A percentile compares a stretch with the other conserved stretches of the same genome.
Conservation (phyloP, 768 basidiomycete genomes). For the Podaxis carcinomalis region DNA sequence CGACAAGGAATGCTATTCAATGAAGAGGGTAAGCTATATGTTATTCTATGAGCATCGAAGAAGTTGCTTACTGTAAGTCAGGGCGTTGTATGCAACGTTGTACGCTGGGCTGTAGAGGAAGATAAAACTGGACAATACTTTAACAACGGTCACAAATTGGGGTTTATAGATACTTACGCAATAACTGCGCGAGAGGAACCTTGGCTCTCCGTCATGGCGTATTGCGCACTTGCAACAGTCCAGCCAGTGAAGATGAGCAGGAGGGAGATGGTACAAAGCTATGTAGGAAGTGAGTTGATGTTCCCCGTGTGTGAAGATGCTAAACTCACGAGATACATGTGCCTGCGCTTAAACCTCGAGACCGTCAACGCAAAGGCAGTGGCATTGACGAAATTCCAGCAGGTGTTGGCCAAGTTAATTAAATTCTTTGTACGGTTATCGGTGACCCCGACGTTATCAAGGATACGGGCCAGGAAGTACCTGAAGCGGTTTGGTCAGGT, state of each 20-base stretch:
- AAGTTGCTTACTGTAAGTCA: slow-evolving; percentile 43
- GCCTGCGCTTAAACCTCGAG: slow-evolving; percentile 43
- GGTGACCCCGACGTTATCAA: slow-evolving; percentile 48
- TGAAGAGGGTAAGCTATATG: neutral
- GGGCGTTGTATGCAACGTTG: slow-evolving; percentile 52
- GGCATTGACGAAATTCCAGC: slow-evolving; percentile 54
- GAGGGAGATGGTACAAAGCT: slow-evolving; percentile 44
- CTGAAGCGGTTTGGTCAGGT: slow-evolving; percentile 19
- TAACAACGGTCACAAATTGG: neutral
- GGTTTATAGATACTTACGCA: slow-evolving; percentile 26
- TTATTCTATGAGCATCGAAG: neutral
- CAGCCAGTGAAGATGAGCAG: slow-evolving; percentile 46
- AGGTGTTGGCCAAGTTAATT: slow-evolving; percentile 51
- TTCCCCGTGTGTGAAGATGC: neutral
- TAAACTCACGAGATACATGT: slow-evolving; percentile 41
- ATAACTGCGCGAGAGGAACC: slow-evolving; percentile 46
- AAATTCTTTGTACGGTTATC: slow-evolving; percentile 48
- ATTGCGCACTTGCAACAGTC: slow-evolving; percentile 51
- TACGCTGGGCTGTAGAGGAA: slow-evolving; percentile 54
- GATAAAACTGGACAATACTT: slow-evolving; percentile 38
- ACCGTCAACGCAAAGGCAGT: slow-evolving; percentile 46
- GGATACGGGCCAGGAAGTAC: slow-evolving; percentile 51
- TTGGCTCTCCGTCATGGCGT: slow-evolving; percentile 35
- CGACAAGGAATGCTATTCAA: slow-evolving; percentile 54
- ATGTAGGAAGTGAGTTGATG: neutral